These are phyloP conservation scores for Metschnikowia orientalis DNA, from an alignment of 805 yeast genomes.

Conservation along the genomic window DNA sequence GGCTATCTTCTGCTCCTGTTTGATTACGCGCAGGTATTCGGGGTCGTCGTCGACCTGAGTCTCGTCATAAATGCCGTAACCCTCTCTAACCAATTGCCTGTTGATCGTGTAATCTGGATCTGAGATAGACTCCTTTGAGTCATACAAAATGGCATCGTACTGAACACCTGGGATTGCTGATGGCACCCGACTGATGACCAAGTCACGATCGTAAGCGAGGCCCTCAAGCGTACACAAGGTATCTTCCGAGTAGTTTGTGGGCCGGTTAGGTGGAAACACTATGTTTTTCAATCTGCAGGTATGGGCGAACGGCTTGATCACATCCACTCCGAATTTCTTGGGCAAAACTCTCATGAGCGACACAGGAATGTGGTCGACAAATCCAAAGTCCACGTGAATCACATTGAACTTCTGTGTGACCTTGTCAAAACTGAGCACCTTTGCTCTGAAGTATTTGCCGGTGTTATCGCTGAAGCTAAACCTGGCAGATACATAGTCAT, in stretches of 20 bases:
- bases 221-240: conserved; percentile 54
- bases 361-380: conserved; percentile 41
- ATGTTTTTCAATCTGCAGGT: conserved; percentile 51
- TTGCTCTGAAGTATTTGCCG: conserved; percentile 57
- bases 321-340: conserved; percentile 36
- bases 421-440: conserved; percentile 45
- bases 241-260: conserved; percentile 51
- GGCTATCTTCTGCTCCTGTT: conserved; percentile 46
- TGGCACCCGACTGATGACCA: conserved; percentile 51
- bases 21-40: conserved; percentile 32
- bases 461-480: conserved; percentile 49
- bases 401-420: conserved; percentile 43
- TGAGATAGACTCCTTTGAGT: conserved; percentile 48
- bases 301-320: conserved; percentile 51
- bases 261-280: conserved; percentile 52
- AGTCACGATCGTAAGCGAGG: conserved; percentile 45
- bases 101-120: conserved; percentile 59
- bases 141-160: conserved; percentile 51
- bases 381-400: conserved; percentile 61
- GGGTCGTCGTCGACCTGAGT: conserved; percentile 27
- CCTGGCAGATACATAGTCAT: conserved; percentile 54
- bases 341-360: conserved; percentile 51
- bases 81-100: conserved; percentile 52
- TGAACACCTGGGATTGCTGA: conserved; percentile 40
- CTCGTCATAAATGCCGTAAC: conserved; percentile 54